Evolutionary conservation across 2,329 filamentous ascomycete species (phyloP).

Genomic region (Fusarium sp.): DNA sequence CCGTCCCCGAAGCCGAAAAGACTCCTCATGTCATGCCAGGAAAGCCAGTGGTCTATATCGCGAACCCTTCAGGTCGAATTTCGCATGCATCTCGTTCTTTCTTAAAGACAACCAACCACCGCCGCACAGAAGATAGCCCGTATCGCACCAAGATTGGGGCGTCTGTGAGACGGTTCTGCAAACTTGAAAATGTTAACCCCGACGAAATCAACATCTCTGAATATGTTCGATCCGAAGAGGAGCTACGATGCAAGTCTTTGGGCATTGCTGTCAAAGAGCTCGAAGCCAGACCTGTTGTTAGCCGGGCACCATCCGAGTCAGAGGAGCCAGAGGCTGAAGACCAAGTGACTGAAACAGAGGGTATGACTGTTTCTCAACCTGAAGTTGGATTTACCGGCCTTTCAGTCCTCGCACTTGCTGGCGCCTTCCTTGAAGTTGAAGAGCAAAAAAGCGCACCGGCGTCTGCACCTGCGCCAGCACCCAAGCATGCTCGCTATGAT

Average conservation of each 20-base stretch:
- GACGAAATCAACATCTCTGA: slow-evolving; percentile 52
- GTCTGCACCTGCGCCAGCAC: slow-evolving; percentile 23
- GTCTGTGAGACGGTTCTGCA: slow-evolving; percentile 55
- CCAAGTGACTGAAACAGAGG: slow-evolving; percentile 40
- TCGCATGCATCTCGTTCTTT: slow-evolving; percentile 62
- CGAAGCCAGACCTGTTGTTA: slow-evolving; percentile 46
- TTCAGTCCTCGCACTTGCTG: slow-evolving; percentile 50
- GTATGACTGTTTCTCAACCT: slow-evolving; percentile 40
- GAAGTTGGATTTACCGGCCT: slow-evolving; percentile 47
- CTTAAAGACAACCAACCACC: slow-evolving; percentile 52
- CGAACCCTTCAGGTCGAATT: slow-evolving; percentile 59
- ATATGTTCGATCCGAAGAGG: slow-evolving; percentile 50
- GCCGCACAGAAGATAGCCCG: slow-evolving; percentile 51
- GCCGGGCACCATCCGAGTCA: slow-evolving; percentile 45
- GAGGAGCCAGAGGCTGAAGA: slow-evolving; percentile 45
- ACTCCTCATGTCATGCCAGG: slow-evolving; percentile 58
- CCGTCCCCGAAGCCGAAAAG: slow-evolving; percentile 58
- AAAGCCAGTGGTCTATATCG: slow-evolving; percentile 63
- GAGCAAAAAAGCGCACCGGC: slow-evolving; percentile 44
- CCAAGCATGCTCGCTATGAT: slow-evolving; percentile 52
- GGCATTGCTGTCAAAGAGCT: slow-evolving; percentile 53
- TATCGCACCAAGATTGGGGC: slow-evolving; percentile 52
- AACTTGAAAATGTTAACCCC: slow-evolving; percentile 48
- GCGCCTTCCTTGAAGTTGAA: slow-evolving; percentile 49
- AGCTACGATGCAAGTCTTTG: slow-evolving; percentile 52